These are phyloP conservation scores for Penicillium manginii DNA, from an alignment of 495 filamentous ascomycete genomes.

Conservation along the genomic window DNA sequence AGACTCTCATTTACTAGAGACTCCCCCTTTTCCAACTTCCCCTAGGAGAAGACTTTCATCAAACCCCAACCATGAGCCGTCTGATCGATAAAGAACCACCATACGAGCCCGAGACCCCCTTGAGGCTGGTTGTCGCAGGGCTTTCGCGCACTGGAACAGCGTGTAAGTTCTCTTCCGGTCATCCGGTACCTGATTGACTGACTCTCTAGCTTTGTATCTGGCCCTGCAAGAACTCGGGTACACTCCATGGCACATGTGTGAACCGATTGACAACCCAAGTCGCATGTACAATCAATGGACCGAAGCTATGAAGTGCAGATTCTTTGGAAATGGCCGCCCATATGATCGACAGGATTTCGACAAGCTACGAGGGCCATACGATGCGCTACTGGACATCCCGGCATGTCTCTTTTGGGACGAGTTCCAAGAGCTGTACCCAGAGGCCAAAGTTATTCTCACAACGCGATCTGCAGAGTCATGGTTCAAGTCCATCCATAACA, in stretches of 20 bases:
- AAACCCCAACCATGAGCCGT: background rate
- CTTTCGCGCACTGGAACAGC: conserved; percentile 11
- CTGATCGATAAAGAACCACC: conserved; percentile 5
- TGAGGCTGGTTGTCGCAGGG: conserved; percentile 7
- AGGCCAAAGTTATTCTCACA: conserved; percentile 26
- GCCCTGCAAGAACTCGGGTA: conserved; percentile 13
- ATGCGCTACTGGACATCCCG: conserved; percentile 7
- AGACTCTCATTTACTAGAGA: background rate
- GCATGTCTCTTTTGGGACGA: conserved; percentile 12
- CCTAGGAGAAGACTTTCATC: background rate
- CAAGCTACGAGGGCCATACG: conserved; percentile 5
- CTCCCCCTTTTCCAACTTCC: background rate
- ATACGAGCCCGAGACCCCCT: conserved; percentile 6
- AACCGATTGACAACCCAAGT: conserved; percentile 7
- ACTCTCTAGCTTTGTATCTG: conserved; percentile 4
- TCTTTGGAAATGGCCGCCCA: conserved; percentile 1
- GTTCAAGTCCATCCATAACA: conserved; percentile 14
- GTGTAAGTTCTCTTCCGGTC: background rate
- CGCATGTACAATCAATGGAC: conserved; percentile 14
- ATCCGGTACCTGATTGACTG: background rate
- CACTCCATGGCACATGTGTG: conserved; percentile 12
- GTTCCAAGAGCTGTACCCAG: conserved; percentile 17
- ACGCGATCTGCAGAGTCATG: conserved; percentile 19
- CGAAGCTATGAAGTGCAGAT: conserved; percentile 9
- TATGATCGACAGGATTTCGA: conserved; percentile 10